Evolutionary conservation across 495 filamentous ascomycete genomes (phyloP), one percentile per base, ranked within the genome.

Genomic region (Aspergillus indologenus): DNA sequence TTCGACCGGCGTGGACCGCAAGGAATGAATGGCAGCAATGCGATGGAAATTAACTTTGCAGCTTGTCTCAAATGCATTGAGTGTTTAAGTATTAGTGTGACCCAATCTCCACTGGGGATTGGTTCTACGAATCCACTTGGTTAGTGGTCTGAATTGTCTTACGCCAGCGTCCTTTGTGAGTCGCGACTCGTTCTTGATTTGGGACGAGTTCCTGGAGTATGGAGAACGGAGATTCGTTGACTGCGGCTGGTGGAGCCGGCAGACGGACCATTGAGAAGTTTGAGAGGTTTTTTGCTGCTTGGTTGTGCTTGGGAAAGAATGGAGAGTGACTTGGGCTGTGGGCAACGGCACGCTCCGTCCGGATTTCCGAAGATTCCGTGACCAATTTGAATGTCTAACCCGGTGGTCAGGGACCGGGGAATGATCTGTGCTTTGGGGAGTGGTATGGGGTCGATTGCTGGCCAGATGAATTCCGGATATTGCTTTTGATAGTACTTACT

Each of bases 401-500:
- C 2, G 15, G 23, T 15, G 48, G 15, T 29, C 24, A 29, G 24
- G 48, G 15, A n/a, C 15, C 22, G 15, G 19, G 17, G 23, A 40
- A n/a, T 51, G 48, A 51, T 51, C 48, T 51, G 48, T 51, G 48
- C 48, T 51, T 29, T 24, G 47, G 15, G 24, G 24, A 18, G n/a
- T 29, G 48, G 24, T 51, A 24, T 29, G 48, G 48, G 48, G 48
- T 51, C 48, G 23, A 51, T 31, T 23, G 48, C 48, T 34, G 24
- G 48, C 23, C 23, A 51, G 17, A 31, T 31, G 48, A 24, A 0
- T 7, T 7, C 46, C 47, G 34, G 34, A 40, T 7, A 40, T 40
- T 40, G 34, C 2, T 14, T 40, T 15, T n/a, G n/a, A n/a, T n/a
- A n/a, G n/a, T 15, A 40, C 9, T 29, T 40, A 15, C 12, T 40